Evolutionary conservation across 805 yeast genomes (phyloP).

Genomic region (Candida insectorum): DNA sequence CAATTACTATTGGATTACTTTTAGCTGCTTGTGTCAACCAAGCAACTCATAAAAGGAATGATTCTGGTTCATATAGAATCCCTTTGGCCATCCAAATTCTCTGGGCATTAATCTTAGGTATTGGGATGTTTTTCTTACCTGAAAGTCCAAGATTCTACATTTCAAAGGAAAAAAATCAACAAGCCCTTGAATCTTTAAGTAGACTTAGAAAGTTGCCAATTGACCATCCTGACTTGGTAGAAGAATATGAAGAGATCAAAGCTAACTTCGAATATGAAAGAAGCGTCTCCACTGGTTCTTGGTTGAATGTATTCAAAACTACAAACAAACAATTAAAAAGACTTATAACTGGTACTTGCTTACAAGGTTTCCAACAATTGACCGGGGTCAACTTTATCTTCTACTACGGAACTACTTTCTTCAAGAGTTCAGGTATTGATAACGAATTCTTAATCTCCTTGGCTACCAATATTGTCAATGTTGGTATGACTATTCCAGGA

Average conservation of each 20-base stretch:
- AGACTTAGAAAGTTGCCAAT: slow-evolving; percentile 49
- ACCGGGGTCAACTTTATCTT: slow-evolving; percentile 43
- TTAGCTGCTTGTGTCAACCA: slow-evolving; percentile 49
- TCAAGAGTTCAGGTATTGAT: slow-evolving; percentile 33
- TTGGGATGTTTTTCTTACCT: slow-evolving; percentile 61
- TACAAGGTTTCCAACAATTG: slow-evolving; percentile 41
- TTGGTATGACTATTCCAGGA: slow-evolving; percentile 78
- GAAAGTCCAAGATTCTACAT: slow-evolving; percentile 48
- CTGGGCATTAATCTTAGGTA: slow-evolving; percentile 34
- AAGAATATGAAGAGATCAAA: slow-evolving; percentile 42
- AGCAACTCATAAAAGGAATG: slow-evolving; percentile 31
- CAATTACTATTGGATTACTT: slow-evolving; percentile 46
- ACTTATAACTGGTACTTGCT: slow-evolving; percentile 39
- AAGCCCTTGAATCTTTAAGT: slow-evolving; percentile 43
- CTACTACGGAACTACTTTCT: slow-evolving; percentile 43
- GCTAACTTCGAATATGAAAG: slow-evolving; percentile 44
- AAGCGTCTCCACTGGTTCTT: slow-evolving; percentile 34
- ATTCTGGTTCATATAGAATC: slow-evolving; percentile 43
- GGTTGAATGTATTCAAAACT: slow-evolving; percentile 27
- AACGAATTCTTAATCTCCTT: slow-evolving; percentile 69
- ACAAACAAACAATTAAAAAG: slow-evolving; percentile 38
- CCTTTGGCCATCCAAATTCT: slow-evolving; percentile 50
- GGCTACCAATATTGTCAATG: slow-evolving; percentile 78
- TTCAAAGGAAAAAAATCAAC: slow-evolving; percentile 35
- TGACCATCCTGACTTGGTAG: slow-evolving; percentile 38